These are phyloP conservation scores for Saccharomyces hybrid DNA, from an alignment of 1,139 yeast genomes.

Conservation along the genomic window DNA sequence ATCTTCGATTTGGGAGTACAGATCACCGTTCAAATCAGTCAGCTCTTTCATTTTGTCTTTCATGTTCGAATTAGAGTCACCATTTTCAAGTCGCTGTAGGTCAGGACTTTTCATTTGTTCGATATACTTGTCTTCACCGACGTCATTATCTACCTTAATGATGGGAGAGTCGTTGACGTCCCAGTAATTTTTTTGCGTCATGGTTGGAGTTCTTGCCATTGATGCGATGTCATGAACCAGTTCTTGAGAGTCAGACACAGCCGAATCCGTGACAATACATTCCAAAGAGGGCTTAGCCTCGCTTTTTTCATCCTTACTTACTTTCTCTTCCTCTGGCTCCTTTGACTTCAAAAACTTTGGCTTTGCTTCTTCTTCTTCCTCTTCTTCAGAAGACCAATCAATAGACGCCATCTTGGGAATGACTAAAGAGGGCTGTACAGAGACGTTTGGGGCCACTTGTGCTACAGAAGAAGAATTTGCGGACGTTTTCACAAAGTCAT, in stretches of 20 bases:
- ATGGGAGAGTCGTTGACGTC: background rate
- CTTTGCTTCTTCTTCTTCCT: conserved; percentile 34
- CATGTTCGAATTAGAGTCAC: background rate
- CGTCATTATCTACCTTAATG: background rate
- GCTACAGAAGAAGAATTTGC: background rate
- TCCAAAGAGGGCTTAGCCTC: background rate
- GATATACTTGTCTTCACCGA: background rate
- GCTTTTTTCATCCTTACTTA: background rate
- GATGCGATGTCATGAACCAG: conserved; percentile 1
- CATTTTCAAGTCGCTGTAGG: background rate
- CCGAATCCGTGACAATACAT: background rate
- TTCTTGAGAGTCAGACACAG: background rate
- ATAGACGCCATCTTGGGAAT: conserved; percentile 72
- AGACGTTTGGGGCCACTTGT: conserved; percentile 4
- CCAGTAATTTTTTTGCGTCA: background rate
- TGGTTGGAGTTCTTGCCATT: background rate
- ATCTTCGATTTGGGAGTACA: background rate
- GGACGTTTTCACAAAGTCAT: background rate
- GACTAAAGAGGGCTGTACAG: conserved; percentile 50
- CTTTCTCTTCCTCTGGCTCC: background rate
- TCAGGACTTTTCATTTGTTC: background rate
- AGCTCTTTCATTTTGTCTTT: background rate
- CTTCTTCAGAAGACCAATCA: conserved; percentile 81
- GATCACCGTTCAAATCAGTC: background rate
- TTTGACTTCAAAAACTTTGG: background rate